Evolutionary conservation across 306 rosid species (phyloP).

Genomic region (Clitoria ternatea): DNA sequence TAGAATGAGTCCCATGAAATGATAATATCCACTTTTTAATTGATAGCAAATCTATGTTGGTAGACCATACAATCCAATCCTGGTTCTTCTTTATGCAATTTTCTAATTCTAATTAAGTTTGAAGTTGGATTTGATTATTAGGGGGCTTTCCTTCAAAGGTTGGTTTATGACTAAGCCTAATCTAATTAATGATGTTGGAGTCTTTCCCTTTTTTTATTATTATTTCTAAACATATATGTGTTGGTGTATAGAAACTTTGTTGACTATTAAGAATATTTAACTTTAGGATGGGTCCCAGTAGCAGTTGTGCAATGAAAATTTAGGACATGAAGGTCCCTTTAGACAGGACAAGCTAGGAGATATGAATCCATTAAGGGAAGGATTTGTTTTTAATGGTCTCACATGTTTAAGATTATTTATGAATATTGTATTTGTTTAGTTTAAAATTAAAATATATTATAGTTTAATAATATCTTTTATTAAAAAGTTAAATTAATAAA

Average conservation of each 20-base stretch:
- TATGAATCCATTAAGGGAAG: neutral
- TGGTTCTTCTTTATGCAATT: neutral
- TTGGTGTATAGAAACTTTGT: neutral
- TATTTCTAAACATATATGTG: neutral
- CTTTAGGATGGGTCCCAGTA: conserved; percentile 17
- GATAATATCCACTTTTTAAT: conserved; percentile 4
- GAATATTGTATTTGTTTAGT: too few relatives aligned
- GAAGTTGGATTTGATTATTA: neutral
- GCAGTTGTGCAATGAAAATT: neutral
- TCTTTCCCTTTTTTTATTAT: neutral
- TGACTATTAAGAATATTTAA: neutral
- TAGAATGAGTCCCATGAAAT: neutral
- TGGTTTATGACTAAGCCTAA: neutral
- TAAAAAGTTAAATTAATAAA: too few relatives aligned
- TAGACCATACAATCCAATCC: neutral
- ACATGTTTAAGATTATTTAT: too few relatives aligned
- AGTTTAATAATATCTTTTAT: too few relatives aligned
- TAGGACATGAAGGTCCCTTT: conserved; percentile 16
- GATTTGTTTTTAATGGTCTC: too few relatives aligned
- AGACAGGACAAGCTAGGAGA: neutral
- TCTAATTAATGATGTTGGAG: neutral
- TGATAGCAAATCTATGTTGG: neutral
- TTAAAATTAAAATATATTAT: too few relatives aligned
- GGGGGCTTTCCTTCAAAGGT: neutral
- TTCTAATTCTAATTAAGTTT: neutral